Evolutionary conservation across 176 grass and related monocot genomes (phyloP).

Genomic region (Bonia amplexicaulis): DNA sequence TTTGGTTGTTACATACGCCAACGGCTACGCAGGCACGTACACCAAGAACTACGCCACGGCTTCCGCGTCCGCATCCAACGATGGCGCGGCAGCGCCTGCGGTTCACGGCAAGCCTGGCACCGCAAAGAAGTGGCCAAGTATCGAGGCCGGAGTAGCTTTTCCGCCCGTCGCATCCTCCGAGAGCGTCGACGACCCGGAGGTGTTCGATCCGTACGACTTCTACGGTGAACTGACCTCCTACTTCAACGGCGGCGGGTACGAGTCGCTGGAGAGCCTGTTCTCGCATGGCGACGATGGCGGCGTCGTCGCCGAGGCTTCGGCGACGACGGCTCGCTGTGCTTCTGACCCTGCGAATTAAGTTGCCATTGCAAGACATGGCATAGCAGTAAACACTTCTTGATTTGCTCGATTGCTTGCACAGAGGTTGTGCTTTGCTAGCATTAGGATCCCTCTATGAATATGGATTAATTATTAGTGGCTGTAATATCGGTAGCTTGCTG

Average conservation of each 20-base stretch:
- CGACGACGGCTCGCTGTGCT: background rate
- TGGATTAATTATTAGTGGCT: no score
- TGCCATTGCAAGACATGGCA: no score
- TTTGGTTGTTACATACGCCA: no score
- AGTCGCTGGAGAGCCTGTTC: slow-evolving; percentile 2
- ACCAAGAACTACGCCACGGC: background rate
- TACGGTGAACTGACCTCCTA: background rate
- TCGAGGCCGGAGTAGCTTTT: background rate
- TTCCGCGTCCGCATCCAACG: background rate
- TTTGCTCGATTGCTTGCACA: no score
- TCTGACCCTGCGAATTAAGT: background rate
- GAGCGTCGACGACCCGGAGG: background rate
- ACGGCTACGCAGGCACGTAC: no score
- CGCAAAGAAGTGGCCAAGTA: background rate
- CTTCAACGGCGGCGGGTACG: background rate
- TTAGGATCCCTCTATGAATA: no score
- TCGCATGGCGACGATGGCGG: background rate
- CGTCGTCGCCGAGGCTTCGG: background rate
- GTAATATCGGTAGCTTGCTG: no score
- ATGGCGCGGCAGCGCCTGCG: background rate
- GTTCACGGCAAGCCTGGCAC: background rate
- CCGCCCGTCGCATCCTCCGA: background rate
- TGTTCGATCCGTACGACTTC: slow-evolving; percentile 11
- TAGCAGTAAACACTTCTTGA: no score
- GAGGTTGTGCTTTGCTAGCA: no score